Evolutionary conservation across 2,329 filamentous ascomycete genomes (phyloP).

Genomic region (Pyrenophora teres): DNA sequence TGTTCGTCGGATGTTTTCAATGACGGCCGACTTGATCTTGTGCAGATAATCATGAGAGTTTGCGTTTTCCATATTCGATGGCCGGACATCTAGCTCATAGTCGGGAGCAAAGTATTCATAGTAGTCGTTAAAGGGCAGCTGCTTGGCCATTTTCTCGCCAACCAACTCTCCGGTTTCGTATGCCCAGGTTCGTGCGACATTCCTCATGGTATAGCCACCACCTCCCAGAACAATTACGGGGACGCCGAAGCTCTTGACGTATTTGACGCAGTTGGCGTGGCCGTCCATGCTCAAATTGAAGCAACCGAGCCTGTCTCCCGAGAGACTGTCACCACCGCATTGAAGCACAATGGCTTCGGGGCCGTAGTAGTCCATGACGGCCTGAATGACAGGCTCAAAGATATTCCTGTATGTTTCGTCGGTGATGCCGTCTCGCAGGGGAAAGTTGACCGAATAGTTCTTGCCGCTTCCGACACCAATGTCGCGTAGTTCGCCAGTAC

Average conservation of each 20-base stretch:
- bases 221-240: constrained; percentile 69
- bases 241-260: constrained; percentile 69
- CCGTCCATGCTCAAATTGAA: constrained; percentile 74
- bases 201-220: constrained; percentile 73
- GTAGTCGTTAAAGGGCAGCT: constrained; percentile 96
- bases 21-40: constrained; percentile 68
- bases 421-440: constrained; percentile 70
- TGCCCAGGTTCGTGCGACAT: constrained; percentile 65
- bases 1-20: constrained; percentile 69
- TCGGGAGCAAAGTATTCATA: constrained; percentile 79
- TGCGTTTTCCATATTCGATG: constrained; percentile 74
- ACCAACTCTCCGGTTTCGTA: constrained; percentile 79
- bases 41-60: constrained; percentile 71
- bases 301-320: constrained; percentile 69
- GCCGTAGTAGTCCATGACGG: constrained; percentile 71
- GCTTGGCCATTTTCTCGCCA: constrained; percentile 76
- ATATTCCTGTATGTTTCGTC: constrained; percentile 70
- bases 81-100: constrained; percentile 70
- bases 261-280: constrained; percentile 72
- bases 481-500: constrained; percentile 70
- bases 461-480: constrained; percentile 70
- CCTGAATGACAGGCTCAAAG: constrained; percentile 70
- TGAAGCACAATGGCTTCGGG: constrained; percentile 71
- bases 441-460: constrained; percentile 72
- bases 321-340: constrained; percentile 70